A percentile compares a stretch with the other conserved stretches of the same genome.
Conservation (phyloP, 2,329 filamentous ascomycete genomes). For the Fragosphaeria purpurea region DNA sequence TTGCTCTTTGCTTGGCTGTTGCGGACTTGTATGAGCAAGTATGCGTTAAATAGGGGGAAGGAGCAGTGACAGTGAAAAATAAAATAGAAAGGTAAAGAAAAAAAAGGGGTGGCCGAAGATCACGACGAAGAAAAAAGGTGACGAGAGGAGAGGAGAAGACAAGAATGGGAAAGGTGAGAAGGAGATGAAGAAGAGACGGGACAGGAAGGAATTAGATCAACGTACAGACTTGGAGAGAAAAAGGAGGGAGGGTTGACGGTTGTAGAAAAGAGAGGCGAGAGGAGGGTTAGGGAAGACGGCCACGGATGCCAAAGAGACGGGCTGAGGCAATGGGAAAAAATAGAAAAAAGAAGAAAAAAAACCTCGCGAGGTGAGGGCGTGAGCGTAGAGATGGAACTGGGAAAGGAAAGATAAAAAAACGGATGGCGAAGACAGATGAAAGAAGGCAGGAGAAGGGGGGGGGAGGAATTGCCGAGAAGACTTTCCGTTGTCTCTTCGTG, state of each 20-base stretch:
- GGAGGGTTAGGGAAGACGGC: neutral
- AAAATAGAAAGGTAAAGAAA: neutral
- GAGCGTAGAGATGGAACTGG: constrained; percentile 9
- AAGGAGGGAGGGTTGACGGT: neutral
- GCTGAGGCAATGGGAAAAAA: neutral
- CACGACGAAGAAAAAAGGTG: neutral
- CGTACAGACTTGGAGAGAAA: neutral
- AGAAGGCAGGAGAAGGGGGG: neutral
- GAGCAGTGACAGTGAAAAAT: too few species aligned
- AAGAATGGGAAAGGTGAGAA: neutral
- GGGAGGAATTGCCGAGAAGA: neutral
- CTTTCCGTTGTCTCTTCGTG: neutral
- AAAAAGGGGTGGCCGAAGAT: neutral
- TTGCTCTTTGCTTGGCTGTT: too few species aligned
- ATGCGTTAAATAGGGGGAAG: too few species aligned
- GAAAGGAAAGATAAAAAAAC: neutral
- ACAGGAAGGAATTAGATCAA: neutral
- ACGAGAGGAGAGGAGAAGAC: neutral
- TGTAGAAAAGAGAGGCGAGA: neutral
- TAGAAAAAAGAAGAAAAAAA: neutral
- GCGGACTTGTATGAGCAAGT: too few species aligned
- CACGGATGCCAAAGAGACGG: neutral
- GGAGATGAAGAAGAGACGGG: neutral
- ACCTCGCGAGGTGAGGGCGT: constrained; percentile 1
- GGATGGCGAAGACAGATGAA: neutral